Evolutionary conservation across 2,329 filamentous ascomycete genomes (phyloP).

Genomic region (Penicillium sp.): DNA sequence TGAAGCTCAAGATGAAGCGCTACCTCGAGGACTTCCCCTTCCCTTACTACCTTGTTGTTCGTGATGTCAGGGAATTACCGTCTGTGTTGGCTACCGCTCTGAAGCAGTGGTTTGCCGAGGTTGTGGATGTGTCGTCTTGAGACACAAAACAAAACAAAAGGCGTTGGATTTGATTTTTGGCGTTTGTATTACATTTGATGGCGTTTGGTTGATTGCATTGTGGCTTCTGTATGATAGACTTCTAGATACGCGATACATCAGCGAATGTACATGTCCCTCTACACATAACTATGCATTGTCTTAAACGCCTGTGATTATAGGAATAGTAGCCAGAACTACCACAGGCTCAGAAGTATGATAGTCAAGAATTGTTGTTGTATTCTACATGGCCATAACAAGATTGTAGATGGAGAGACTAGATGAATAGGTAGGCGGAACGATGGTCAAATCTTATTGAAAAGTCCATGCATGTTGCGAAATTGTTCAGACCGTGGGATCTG

Average conservation of each 20-base stretch:
- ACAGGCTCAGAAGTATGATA: too few relatives aligned
- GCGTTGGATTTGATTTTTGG: conserved; percentile 17
- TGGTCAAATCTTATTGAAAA: too few relatives aligned
- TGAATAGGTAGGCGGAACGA: too few relatives aligned
- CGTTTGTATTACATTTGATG: conserved; percentile 20
- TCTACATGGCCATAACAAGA: too few relatives aligned
- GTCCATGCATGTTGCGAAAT: background rate
- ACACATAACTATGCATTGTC: background rate
- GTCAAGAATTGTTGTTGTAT: too few relatives aligned
- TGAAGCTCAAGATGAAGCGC: conserved; percentile 75
- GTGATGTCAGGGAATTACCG: conserved; percentile 87
- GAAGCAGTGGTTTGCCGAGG: conserved; percentile 91
- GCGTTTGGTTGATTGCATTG: conserved; percentile 6
- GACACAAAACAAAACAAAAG: conserved; percentile 14
- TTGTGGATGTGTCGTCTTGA: conserved; percentile 51
- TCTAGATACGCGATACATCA: conserved; percentile 5
- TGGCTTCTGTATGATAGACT: conserved; percentile 17
- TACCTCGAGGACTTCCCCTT: conserved; percentile 98
- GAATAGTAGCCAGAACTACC: too few relatives aligned
- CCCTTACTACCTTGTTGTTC: conserved; percentile 92
- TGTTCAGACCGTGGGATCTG: background rate
- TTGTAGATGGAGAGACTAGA: too few relatives aligned
- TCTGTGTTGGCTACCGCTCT: conserved; percentile 82
- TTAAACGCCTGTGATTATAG: background rate
- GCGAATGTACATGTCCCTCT: conserved; percentile 5